Percentiles rank a stretch among this genome's conserved stretches.
phyloP scores from a whole-genome alignment of 192 early-diverging fungal species.

The Umbelopsis isabellina region DNA sequence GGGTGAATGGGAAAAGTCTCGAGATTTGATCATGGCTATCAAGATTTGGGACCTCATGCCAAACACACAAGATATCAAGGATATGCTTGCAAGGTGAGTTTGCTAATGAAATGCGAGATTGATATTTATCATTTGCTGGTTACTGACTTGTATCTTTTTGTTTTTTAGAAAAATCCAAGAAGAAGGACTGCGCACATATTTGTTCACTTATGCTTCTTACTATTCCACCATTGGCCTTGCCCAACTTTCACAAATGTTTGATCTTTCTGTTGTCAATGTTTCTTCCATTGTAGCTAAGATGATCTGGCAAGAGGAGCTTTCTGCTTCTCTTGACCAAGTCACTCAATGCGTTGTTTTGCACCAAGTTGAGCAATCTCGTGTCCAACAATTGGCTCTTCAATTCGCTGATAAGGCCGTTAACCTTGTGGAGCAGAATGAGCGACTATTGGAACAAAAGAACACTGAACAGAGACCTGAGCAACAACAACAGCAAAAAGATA shows the following conservation, averaged over 20 bases:
- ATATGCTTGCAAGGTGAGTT: constrained; percentile 68
- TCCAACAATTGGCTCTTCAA: constrained; percentile 86
- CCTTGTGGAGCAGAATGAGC: constrained; percentile 92
- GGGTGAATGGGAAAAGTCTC: constrained; percentile 92
- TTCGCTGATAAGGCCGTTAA: constrained; percentile 86
- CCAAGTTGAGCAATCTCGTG: constrained; percentile 68
- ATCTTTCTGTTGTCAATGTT: constrained; percentile 65
- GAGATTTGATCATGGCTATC: constrained; percentile 85
- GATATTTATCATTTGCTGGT: background rate
- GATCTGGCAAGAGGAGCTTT: constrained; percentile 92
- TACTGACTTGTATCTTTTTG: background rate
- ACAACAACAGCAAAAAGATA: constrained; percentile 18
- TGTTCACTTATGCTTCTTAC: constrained; percentile 90
- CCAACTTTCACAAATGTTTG: constrained; percentile 89
- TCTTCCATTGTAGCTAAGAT: constrained; percentile 86
- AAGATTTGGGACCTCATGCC: constrained; percentile 97
- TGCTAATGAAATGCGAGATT: background rate
- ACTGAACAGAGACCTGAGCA: constrained; percentile 15
- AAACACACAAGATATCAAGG: constrained; percentile 81
- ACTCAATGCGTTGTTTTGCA: constrained; percentile 80
- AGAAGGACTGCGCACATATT: constrained; percentile 94
- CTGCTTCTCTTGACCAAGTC: constrained; percentile 87
- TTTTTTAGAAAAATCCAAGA: constrained; percentile 82
- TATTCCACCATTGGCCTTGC: constrained; percentile 88
- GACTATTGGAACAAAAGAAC: constrained; percentile 48